Percentiles rank a stretch among this genome's conserved stretches.
Evolutionary conservation across 2,329 filamentous ascomycete species (phyloP).

Genomic region (Alternaria triticina): DNA sequence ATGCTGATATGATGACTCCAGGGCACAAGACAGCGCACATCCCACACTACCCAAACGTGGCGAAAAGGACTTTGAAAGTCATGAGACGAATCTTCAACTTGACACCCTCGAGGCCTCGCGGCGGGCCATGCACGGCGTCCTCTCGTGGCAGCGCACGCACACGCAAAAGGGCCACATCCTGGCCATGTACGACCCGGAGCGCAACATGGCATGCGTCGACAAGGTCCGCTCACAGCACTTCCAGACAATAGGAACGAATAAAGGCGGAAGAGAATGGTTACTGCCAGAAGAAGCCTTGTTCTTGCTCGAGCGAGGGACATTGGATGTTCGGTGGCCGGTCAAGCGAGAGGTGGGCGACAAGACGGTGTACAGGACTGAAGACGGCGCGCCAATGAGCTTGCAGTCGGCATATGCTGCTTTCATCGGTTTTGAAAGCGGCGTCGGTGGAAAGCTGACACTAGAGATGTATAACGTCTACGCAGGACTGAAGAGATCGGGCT

Average conservation of each 20-base stretch:
- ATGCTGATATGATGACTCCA: slow-evolving; percentile 16
- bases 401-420: slow-evolving; percentile 89
- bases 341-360: slow-evolving; percentile 40
- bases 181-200: slow-evolving; percentile 75
- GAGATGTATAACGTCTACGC: slow-evolving; percentile 90
- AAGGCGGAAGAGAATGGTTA: slow-evolving; percentile 70
- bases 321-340: slow-evolving; percentile 85
- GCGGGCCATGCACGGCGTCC: slow-evolving; percentile 85
- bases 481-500: slow-evolving; percentile 81
- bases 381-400: slow-evolving; percentile 80
- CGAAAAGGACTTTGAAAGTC: slow-evolving; percentile 96
- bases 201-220: slow-evolving; percentile 67
- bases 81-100: slow-evolving; percentile 83
- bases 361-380: slow-evolving; percentile 53
- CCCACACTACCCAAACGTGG: slow-evolving; percentile 81
- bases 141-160: slow-evolving; percentile 79
- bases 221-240: slow-evolving; percentile 75
- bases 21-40: slow-evolving; percentile 29
- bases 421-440: slow-evolving; percentile 69
- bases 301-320: slow-evolving; percentile 81
- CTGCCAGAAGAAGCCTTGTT: slow-evolving; percentile 92
- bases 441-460: slow-evolving; percentile 62
- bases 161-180: slow-evolving; percentile 68
- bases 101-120: slow-evolving; percentile 80
- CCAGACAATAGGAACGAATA: slow-evolving; percentile 72